Evolutionary conservation across 441 rosid genomes (phyloP).

Genomic region (Croton laevigatus): DNA sequence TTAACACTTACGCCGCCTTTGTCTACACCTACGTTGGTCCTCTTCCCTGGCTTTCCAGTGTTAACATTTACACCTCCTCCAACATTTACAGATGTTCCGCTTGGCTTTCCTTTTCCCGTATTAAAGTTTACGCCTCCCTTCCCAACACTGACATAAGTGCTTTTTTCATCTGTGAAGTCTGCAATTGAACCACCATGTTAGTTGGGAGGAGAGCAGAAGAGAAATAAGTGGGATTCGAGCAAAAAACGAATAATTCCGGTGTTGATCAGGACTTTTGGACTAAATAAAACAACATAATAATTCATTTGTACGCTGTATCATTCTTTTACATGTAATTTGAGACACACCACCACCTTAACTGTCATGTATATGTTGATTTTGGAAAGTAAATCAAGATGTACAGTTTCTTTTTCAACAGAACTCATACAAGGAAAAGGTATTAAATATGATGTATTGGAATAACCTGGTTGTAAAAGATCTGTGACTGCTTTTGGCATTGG

Average conservation of each 20-base stretch:
- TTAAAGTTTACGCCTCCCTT: conserved; percentile 48
- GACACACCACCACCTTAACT: neutral
- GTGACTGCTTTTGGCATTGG: conserved; percentile 68
- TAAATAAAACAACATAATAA: neutral
- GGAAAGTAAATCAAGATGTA: neutral
- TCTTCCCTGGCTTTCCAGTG: conserved; percentile 39
- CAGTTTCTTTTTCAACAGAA: neutral
- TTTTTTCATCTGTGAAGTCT: conserved; percentile 53
- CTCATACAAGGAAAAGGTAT: too few species aligned
- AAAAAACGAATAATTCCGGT: neutral
- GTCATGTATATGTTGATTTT: neutral
- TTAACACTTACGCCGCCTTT: conserved; percentile 62
- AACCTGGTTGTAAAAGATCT: conserved; percentile 55
- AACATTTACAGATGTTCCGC: conserved; percentile 19
- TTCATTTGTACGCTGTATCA: neutral
- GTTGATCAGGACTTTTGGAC: neutral
- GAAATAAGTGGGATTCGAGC: neutral
- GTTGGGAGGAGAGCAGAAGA: neutral
- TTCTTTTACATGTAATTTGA: neutral
- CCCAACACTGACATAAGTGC: conserved; percentile 52
- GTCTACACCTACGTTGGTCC: conserved; percentile 58
- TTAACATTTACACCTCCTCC: conserved; percentile 39
- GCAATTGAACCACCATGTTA: conserved; percentile 15
- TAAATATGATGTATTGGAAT: too few species aligned
- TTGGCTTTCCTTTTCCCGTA: conserved; percentile 40